Base-by-base conservation (phyloP, 2,329 filamentous ascomycete genomes). In the Talaromyces pinophilus region DNA sequence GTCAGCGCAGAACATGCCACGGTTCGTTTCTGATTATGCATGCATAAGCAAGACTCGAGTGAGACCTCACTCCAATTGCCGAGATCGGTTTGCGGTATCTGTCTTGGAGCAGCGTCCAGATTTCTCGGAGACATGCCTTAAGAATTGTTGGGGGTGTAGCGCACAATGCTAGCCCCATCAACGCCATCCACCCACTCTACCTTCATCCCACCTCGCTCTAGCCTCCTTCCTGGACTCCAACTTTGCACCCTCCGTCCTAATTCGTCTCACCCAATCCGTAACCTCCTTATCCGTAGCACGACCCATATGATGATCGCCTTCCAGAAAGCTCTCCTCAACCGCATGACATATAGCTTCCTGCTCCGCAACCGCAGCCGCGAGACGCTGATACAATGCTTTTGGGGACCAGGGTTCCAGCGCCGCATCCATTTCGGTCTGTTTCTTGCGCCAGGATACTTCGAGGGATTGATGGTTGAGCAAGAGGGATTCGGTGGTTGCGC, bases 141-240 rank as follows among this genome's bases (percentile, higher is more conserved):
- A 35, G 33, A 35, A 13, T 13, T 13, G 10, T 35, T 13, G 33
- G 11, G 33, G 33, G 1, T 35, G 33, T 35, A 35, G 33, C 33
- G 33, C 10, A 35, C 33, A 35, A 35, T 35, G 33, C 10, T 4
- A 13, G 33, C 13, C 5, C 1, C 30, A 42, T 87, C 82, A 94
- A 74, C 94, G 87, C 95, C 95, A 98, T 0, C 95, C 95, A 11
- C 94, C 94, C 40, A 98, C 94, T 71, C 94, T 85, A 28, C 94
- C 93, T 79, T 98, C 94, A 76, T 98, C 95, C 95, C 95, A 98
- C 72, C 95, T 86, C 73, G 93, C 91, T 78, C 93, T 96, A 70
- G 92, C 87, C 82, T 98, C 95, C 74, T 90, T 88, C 66, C 95
- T 85, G 63, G 93, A 82, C 74, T 95, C 96, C 68, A 90, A 89